Base-by-base conservation (phyloP, 768 basidiomycete genomes). In the Rossbeevera mucosa region DNA sequence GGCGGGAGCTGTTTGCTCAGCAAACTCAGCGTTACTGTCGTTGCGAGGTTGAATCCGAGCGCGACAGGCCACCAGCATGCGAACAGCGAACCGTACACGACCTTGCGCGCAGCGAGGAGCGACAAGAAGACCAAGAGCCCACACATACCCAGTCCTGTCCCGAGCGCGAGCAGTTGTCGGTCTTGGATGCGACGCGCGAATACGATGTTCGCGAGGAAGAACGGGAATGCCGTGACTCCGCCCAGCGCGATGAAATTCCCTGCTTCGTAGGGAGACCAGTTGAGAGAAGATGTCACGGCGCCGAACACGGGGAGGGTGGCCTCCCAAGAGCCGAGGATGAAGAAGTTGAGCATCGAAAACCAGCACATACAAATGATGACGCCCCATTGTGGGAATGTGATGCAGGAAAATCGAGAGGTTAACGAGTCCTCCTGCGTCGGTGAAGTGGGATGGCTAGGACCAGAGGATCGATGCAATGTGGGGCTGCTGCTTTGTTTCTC, bases 181-280 rank as follows among this genome's bases (percentile, higher is more conserved):
- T 86, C 86, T 57, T 85, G 82, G 13, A 80, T 67, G 46, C 78
- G 78, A 21, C 74, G 74, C 4, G 82, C 79, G 54, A 81, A 68
- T 62, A 78, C 65, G 52, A 86, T 71, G 66, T 84, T 86, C 25
- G 74, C 59, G 53, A 85, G 71, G 49, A 87, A 80, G 73, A 88
- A 85, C 4, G 86, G 85, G 64, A 86, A 79, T 26, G 80, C 74
- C 21, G 75, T 71, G 24, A 79, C 68, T 9, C 83, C 86, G 16
- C 84, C 84, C 11, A 87, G 75, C 22, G 81, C 84, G 64, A 86
- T 83, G 68, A 85, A 81, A 67, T 86, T 86, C 7, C 82, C 86
- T 3, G 84, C 81, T 16, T 76, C 73, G 60, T 78, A 85, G 2
- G 83, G 85, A 13, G 78, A 75, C 74, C 79, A 85, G 59, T 74